Percentiles rank a stretch among this genome's conserved stretches.
phyloP scores from a whole-genome alignment of 768 basidiomycete species.

The Boletus subparvulus region DNA sequence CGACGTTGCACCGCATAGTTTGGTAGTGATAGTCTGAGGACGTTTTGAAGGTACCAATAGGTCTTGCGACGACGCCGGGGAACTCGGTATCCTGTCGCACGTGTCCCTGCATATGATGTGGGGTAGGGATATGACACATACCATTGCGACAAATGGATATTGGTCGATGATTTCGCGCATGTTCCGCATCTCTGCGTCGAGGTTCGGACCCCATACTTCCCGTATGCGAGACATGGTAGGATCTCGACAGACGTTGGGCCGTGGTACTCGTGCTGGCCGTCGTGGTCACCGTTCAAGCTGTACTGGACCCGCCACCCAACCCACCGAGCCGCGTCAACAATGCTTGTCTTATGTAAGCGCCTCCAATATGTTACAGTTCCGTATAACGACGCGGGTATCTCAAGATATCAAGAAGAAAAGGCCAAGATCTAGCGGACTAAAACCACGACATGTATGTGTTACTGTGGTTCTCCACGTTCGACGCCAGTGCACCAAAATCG shows the following conservation, averaged over 20 bases:
- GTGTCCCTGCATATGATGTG: constrained; percentile 4
- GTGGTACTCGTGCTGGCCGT: constrained; percentile 6
- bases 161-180: constrained; percentile 85
- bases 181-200: constrained; percentile 88
- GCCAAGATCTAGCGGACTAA: constrained; percentile 30
- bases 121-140: constrained; percentile 36
- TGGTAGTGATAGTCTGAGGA: constrained; percentile 99
- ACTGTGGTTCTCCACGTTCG: constrained; percentile 56
- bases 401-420: constrained; percentile 21
- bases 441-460: constrained; percentile 68
- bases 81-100: constrained; percentile 89
- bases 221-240: constrained; percentile 75
- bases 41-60: constrained; percentile 94
- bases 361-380: constrained; percentile 1
- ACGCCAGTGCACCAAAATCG: constrained; percentile 58
- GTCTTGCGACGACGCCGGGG: constrained; percentile 96
- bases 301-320: constrained; percentile 11
- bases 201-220: constrained; percentile 94
- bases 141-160: constrained; percentile 96
- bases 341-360: constrained; percentile 28
- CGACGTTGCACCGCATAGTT: constrained; percentile 99
- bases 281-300: constrained; percentile 18
- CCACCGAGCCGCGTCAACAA: constrained; percentile 21
- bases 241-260: constrained; percentile 3
- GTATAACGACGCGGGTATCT: constrained; percentile 5